A percentile compares a stretch with the other conserved stretches of the same genome.
Evolutionary conservation across 2,329 filamentous ascomycete genomes (phyloP).

Genomic region (Cordyceps cicadae): DNA sequence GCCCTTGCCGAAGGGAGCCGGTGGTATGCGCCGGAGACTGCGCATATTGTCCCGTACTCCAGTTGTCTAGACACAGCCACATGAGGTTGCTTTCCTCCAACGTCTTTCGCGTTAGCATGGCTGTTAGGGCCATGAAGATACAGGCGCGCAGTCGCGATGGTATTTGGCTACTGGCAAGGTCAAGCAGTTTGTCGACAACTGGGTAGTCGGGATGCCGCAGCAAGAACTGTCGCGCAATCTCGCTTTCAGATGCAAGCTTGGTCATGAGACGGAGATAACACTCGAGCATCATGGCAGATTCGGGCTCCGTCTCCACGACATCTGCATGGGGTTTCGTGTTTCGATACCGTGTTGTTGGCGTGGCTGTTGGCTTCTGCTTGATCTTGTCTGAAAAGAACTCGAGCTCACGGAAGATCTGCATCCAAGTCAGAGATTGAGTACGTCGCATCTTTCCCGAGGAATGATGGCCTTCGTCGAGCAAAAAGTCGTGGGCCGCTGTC

Average conservation of each 20-base stretch:
- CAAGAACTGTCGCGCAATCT: conserved; percentile 64
- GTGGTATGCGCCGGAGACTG: conserved; percentile 21
- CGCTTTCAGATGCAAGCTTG: conserved; percentile 69
- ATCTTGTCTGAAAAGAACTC: conserved; percentile 75
- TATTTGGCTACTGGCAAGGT: conserved; percentile 69
- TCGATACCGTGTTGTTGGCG: conserved; percentile 37
- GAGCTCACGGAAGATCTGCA: conserved; percentile 85
- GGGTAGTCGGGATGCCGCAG: conserved; percentile 57
- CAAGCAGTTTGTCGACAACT: conserved; percentile 66
- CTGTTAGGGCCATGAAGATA: conserved; percentile 69
- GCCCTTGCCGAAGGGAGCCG: conserved; percentile 24
- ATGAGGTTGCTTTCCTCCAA: conserved; percentile 59
- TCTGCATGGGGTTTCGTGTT: conserved; percentile 54
- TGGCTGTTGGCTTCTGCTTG: conserved; percentile 56
- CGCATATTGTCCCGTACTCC: conserved; percentile 57
- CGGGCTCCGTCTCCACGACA: conserved; percentile 73
- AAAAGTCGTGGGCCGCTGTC: conserved; percentile 75
- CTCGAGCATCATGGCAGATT: conserved; percentile 93
- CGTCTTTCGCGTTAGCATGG: conserved; percentile 68
- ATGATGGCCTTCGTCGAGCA: conserved; percentile 74
- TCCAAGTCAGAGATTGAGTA: conserved; percentile 81
- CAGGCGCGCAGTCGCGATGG: conserved; percentile 72
- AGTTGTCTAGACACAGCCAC: conserved; percentile 75
- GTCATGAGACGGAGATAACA: conserved; percentile 84
- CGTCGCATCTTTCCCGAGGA: conserved; percentile 71